phyloP scores from a whole-genome alignment of 2,329 filamentous ascomycete species.

The Xylariales sp. region DNA sequence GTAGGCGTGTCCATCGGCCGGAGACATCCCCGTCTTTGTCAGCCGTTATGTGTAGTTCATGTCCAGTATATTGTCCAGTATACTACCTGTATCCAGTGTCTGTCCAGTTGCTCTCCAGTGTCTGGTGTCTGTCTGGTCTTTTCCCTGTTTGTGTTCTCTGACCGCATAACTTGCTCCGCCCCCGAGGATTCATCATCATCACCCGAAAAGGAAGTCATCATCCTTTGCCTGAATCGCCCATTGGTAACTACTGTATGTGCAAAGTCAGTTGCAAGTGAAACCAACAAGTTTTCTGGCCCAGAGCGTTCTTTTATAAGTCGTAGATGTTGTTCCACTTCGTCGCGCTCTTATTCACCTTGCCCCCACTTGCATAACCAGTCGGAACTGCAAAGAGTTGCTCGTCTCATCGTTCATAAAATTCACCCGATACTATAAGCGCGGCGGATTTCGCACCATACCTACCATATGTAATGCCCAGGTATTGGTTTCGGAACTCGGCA shows the following conservation, averaged over 20 bases:
- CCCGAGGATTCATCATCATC: conserved; percentile 36
- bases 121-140: background rate
- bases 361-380: background rate
- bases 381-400: background rate
- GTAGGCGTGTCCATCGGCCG: background rate
- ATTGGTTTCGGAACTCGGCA: conserved; percentile 26
- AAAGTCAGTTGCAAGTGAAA: background rate
- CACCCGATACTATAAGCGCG: conserved; percentile 1
- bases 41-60: conserved; percentile 8
- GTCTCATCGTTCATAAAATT: background rate
- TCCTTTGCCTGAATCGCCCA: conserved; percentile 7
- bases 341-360: background rate
- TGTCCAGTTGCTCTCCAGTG: too few species aligned
- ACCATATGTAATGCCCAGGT: background rate
- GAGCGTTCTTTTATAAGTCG: conserved; percentile 10
- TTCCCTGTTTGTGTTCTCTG: conserved; percentile 19
- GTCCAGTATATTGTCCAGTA: background rate
- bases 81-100: too few species aligned
- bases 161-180: conserved; percentile 33
- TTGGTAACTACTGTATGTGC: background rate
- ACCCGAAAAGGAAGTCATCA: conserved; percentile 31
- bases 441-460: background rate
- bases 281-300: background rate
- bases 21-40: background rate
- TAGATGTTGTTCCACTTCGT: background rate